Conservation (phyloP, 768 basidiomycete species). For the Trametes maxima region DNA sequence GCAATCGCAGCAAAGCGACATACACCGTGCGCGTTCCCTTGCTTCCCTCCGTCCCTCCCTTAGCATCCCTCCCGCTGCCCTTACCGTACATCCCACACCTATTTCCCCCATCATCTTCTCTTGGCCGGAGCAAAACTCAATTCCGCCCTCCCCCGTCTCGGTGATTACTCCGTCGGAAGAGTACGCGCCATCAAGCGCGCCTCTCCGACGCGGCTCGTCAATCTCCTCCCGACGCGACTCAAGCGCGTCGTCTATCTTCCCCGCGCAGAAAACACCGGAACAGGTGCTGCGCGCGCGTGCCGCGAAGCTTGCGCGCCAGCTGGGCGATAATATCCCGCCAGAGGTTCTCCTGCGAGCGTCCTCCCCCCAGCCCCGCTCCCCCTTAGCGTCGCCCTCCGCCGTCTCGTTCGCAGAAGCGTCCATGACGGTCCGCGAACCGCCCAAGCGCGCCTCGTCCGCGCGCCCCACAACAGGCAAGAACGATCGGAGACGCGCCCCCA, state of each 20-base stretch:
- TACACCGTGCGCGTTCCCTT: slow-evolving; percentile 28
- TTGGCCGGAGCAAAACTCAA: slow-evolving; percentile 10
- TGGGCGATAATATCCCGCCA: slow-evolving; percentile 43
- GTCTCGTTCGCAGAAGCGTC: slow-evolving; percentile 10
- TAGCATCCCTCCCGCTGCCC: slow-evolving; percentile 13
- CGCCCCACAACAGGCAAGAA: not conserved
- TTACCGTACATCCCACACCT: slow-evolving; percentile 11
- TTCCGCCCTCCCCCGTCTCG: slow-evolving; percentile 14
- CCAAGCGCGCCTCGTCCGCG: not conserved
- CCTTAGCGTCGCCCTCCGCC: slow-evolving; percentile 6
- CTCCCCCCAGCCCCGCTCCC: slow-evolving; percentile 17
- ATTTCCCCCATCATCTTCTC: slow-evolving; percentile 24
- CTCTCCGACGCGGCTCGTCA: not conserved
- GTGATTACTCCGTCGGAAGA: not conserved
- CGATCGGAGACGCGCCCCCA: not conserved
- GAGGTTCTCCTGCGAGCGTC: slow-evolving; percentile 35
- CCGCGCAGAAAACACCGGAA: slow-evolving; percentile 24
- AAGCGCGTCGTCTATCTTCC: slow-evolving; percentile 19
- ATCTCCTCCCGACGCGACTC: slow-evolving; percentile 15
- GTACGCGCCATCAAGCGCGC: not conserved
- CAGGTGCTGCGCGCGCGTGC: slow-evolving; percentile 36
- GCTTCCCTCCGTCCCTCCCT: slow-evolving; percentile 28
- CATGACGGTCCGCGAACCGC: slow-evolving; percentile 3
- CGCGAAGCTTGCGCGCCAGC: slow-evolving; percentile 40
- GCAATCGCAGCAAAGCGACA: slow-evolving; percentile 7